Evolutionary conservation across 1,284 basidiomycete genomes (phyloP).

Genomic region (Rhodotorula sp.): DNA sequence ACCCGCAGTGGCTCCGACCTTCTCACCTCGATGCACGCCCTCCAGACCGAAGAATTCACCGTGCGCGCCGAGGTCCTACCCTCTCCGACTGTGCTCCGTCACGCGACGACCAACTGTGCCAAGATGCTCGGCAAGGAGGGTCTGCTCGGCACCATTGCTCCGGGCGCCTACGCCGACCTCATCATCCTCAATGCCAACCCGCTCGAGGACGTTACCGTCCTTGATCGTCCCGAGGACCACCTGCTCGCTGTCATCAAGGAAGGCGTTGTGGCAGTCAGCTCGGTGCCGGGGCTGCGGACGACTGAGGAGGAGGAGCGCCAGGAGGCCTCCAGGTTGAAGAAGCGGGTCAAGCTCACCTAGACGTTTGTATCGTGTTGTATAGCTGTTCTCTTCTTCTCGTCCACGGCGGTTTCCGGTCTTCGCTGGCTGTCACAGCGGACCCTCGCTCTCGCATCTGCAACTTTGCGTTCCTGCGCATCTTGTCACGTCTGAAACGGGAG

Average conservation of each 20-base stretch:
- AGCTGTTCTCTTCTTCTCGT: neutral
- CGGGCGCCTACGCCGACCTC: conserved; percentile 55
- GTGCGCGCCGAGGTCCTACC: conserved; percentile 54
- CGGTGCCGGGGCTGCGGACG: conserved; percentile 36
- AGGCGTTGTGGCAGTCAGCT: conserved; percentile 51
- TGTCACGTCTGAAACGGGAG: no score
- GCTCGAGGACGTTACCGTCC: conserved; percentile 55
- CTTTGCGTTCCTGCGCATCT: no score
- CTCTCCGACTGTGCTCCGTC: conserved; percentile 52
- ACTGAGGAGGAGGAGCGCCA: conserved; percentile 11
- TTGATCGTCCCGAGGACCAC: conserved; percentile 55
- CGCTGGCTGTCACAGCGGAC: no score
- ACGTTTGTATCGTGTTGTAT: neutral
- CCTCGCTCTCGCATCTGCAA: no score
- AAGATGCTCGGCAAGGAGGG: conserved; percentile 52
- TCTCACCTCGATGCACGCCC: conserved; percentile 53
- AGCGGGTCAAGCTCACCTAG: neutral
- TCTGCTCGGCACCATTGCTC: conserved; percentile 52
- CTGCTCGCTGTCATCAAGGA: conserved; percentile 53
- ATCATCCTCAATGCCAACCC: conserved; percentile 56
- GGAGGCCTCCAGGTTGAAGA: conserved; percentile 7
- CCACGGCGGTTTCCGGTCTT: neutral
- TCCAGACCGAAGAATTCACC: conserved; percentile 55
- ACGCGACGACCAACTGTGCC: conserved; percentile 57
- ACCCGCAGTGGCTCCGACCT: conserved; percentile 52